Conservation (phyloP, 345 rosid genomes). For the Brassica cretica region DNA sequence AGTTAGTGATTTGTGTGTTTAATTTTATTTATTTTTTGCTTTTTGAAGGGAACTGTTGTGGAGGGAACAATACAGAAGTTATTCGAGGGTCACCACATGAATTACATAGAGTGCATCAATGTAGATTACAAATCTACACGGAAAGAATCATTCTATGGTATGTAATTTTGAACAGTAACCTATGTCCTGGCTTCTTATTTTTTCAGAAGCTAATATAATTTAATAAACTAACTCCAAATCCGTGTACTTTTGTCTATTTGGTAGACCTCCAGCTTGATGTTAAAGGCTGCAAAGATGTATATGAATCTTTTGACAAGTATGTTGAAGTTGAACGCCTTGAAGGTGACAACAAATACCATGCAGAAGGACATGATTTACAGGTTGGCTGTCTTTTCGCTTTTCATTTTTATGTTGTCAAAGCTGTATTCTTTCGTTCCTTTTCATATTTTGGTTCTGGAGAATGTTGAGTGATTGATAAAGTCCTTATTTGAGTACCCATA, state of each 20-base stretch:
- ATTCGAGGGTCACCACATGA: constrained; percentile 99
- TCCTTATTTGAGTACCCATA: constrained; percentile 3
- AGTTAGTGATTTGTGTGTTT: constrained; percentile 27
- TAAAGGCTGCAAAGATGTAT: constrained; percentile 94
- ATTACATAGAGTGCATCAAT: constrained; percentile 95
- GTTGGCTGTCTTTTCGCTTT: constrained; percentile 43
- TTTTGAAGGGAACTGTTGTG: constrained; percentile 88
- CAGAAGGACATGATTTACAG: constrained; percentile 94
- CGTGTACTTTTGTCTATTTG: constrained; percentile 28
- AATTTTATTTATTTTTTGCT: background rate
- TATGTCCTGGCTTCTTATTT: background rate
- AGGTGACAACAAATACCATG: constrained; percentile 97
- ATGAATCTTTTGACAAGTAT: constrained; percentile 97
- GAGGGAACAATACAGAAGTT: constrained; percentile 97
- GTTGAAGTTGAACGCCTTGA: constrained; percentile 99
- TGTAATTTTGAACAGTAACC: constrained; percentile 15
- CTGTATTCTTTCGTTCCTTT: constrained; percentile 21
- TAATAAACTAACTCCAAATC: constrained; percentile 18
- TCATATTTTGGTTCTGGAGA: constrained; percentile 7
- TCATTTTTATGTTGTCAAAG: constrained; percentile 5
- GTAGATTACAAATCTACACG: constrained; percentile 94
- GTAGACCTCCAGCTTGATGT: constrained; percentile 99
- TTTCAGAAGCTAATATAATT: constrained; percentile 13
- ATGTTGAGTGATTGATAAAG: constrained; percentile 2
- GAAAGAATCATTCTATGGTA: constrained; percentile 97